Base-by-base conservation (phyloP, 2,329 filamentous ascomycete genomes). In the Cadophora gregata region DNA sequence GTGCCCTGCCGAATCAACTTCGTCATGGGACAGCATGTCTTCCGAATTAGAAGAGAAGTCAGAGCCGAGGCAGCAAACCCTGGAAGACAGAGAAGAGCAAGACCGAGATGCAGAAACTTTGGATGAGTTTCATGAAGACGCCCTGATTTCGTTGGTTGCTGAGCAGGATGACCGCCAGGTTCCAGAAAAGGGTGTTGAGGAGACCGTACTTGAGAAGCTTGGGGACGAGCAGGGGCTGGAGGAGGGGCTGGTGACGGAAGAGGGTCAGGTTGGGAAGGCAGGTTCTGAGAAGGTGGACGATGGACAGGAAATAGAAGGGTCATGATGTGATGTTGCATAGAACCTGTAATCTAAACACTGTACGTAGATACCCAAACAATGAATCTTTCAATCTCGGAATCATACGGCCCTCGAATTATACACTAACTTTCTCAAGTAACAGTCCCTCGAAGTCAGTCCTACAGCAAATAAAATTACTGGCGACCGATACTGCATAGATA, bases 51-150 rank as follows among this genome's bases (percentile, higher is more conserved):
- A 65, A 48, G 67, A 74, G 56, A 68, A 75, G 56, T 66, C 72
- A 16, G 73, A 73, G 31, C 63, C 69, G 75, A 76, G 55, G 69
- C 73, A 12, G 70, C 56, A 61, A 31, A 60, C 19, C 19, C n/a
- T 29, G 53, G 56, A 56, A 50, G 36, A 59, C 14, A 51, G 62
- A n/a, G 31, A 36, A 10, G 31, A 55, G 27, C 38, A 55, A 3
- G 42, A 48, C 8, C 25, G 62, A 10, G 29, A 16, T 21, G 19
- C 19, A 24, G 50, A 60, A 31, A 38, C 21, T 9, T 25, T 33
- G 7, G 55, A 58, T 58, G 55, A 58, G 50, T 50, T 33, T 47
- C 38, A 31, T 16, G 58, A 38, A 9, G 63, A 61, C 12, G 63
- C 58, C 31, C n/a, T 50, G 10, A 8, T 45, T 6, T 33, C 47